phyloP scores from a whole-genome alignment of 2,329 filamentous ascomycete genomes.

The Dactylella cylindrospora region DNA sequence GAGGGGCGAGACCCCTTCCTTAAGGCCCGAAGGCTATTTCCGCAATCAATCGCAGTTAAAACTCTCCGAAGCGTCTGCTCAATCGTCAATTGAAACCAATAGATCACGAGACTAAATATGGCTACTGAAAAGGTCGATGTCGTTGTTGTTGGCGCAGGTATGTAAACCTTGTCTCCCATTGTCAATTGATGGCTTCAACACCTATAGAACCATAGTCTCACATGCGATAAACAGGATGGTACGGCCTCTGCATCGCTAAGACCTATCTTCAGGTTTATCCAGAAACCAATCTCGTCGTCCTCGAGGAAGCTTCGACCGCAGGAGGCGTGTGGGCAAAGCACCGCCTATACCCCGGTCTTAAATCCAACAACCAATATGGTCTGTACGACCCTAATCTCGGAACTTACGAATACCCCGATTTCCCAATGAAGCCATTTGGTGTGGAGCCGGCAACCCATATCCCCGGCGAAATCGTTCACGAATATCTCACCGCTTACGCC shows the following conservation, averaged over 20 bases:
- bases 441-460: constrained; percentile 57
- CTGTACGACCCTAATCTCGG: constrained; percentile 56
- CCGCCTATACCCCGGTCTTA: constrained; percentile 68
- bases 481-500: constrained; percentile 57
- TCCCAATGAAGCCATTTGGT: constrained; percentile 60
- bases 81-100: constrained; percentile 2
- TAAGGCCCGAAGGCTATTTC: constrained; percentile 1
- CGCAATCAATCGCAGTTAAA: constrained; percentile 4
- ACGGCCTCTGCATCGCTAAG: constrained; percentile 57
- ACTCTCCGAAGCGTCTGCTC: neutral
- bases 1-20: constrained; percentile 20
- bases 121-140: constrained; percentile 40
- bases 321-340: constrained; percentile 72
- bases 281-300: constrained; percentile 59
- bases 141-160: constrained; percentile 42
- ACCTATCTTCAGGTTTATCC: constrained; percentile 61
- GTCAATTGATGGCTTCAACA: neutral
- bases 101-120: constrained; percentile 25
- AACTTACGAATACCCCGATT: constrained; percentile 66
- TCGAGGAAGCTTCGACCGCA: constrained; percentile 61
- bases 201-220: constrained; percentile 1
- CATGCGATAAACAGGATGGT: constrained; percentile 51
- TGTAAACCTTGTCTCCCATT: neutral
- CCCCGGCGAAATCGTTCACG: constrained; percentile 55
- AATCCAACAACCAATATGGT: constrained; percentile 72